Evolutionary conservation across 306 rosid species (phyloP).

Genomic region (Malus orientalis): DNA sequence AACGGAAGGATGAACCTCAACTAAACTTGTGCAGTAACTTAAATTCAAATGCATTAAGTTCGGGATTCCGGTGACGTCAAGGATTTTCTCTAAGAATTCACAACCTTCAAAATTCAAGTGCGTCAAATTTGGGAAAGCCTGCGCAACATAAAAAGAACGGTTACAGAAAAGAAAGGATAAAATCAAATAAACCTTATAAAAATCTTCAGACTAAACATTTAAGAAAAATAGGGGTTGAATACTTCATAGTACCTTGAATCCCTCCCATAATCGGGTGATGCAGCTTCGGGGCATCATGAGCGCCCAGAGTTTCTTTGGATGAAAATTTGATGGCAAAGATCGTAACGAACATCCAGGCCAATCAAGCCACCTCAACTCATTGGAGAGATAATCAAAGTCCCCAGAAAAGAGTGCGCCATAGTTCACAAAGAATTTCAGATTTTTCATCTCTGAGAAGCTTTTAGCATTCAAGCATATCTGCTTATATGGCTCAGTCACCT

Average conservation of each 20-base stretch:
- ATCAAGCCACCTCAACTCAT: conserved; percentile 23
- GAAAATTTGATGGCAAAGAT: conserved; percentile 23
- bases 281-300: conserved; percentile 19
- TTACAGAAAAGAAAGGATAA: no score
- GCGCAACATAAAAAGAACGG: neutral
- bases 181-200: neutral
- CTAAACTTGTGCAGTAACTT: neutral
- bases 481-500: neutral
- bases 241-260: conserved; percentile 5
- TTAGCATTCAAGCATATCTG: conserved; percentile 13
- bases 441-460: conserved; percentile 12
- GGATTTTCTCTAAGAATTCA: neutral
- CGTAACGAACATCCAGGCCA: conserved; percentile 24
- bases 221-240: neutral
- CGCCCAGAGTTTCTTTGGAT: conserved; percentile 18
- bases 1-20: neutral
- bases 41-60: neutral
- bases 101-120: neutral
- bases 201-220: neutral
- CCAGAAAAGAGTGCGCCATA: conserved; percentile 11
- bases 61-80: neutral
- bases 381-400: conserved; percentile 18
- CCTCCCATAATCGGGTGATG: conserved; percentile 1
- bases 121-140: neutral
- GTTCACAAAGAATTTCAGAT: conserved; percentile 19